Conservation (phyloP, 148 eudicot genomes). For the Rhododendron molle region DNA sequence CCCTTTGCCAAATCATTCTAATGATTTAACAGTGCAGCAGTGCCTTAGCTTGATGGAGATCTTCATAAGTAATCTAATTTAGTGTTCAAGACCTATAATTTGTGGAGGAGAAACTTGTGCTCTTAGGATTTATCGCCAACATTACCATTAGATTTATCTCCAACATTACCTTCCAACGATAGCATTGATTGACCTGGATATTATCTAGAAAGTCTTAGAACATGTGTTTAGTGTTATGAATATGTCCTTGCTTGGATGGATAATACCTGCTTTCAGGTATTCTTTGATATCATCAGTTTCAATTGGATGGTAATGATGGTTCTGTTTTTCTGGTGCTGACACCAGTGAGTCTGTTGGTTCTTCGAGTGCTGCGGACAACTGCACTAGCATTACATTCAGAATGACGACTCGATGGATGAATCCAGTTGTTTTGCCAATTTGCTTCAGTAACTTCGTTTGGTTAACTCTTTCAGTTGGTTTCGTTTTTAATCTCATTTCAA, state of each 20-base stretch:
- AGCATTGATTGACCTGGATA: not conserved
- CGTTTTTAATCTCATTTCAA: not conserved
- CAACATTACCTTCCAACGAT: not conserved
- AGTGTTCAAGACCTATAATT: not conserved
- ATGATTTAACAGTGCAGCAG: not conserved
- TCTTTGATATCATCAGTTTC: not conserved
- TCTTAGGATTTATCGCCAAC: not conserved
- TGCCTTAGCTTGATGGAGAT: not conserved
- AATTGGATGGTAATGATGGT: not conserved
- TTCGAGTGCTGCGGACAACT: not conserved
- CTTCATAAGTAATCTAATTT: not conserved
- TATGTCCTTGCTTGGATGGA: slow-evolving; percentile 7
- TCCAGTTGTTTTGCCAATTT: not conserved
- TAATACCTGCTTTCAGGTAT: not conserved
- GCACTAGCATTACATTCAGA: not conserved
- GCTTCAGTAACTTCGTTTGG: not conserved
- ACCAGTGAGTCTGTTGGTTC: slow-evolving; percentile 1
- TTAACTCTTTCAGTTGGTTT: not conserved
- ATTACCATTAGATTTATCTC: not conserved
- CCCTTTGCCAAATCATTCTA: not conserved
- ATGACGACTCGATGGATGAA: not conserved
- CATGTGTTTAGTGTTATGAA: not conserved
- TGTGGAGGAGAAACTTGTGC: not conserved
- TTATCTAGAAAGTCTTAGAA: not conserved
- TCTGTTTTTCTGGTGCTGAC: not conserved